phyloP scores from a whole-genome alignment of 2,329 filamentous ascomycete genomes.

The Sclerotinia nivalis region DNA sequence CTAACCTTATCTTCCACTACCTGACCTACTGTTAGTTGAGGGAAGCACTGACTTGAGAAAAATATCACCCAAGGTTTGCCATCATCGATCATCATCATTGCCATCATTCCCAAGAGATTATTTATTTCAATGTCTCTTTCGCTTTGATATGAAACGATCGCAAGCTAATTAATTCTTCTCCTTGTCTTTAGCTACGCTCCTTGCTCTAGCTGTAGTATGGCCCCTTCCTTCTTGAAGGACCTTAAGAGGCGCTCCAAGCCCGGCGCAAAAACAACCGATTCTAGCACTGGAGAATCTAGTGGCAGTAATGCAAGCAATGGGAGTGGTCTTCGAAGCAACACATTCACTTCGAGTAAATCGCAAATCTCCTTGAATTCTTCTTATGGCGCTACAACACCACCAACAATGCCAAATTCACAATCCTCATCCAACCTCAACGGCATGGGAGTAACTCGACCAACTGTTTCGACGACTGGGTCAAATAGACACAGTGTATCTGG shows the following conservation, averaged over 20 bases:
- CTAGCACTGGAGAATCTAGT: conserved; percentile 33
- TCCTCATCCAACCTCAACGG: conserved; percentile 64
- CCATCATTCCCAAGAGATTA: not conserved
- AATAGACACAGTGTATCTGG: conserved; percentile 66
- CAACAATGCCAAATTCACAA: conserved; percentile 43
- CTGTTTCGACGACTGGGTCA: conserved; percentile 40
- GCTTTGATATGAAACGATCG: not conserved
- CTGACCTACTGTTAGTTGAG: not conserved
- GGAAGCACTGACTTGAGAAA: not conserved
- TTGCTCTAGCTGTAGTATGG: conserved; percentile 46
- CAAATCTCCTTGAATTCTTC: conserved; percentile 54
- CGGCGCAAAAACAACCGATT: conserved; percentile 68
- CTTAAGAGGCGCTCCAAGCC: conserved; percentile 74
- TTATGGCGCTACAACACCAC: conserved; percentile 58
- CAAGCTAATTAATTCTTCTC: not conserved
- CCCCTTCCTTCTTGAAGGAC: conserved; percentile 70
- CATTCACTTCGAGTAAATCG: conserved; percentile 60
- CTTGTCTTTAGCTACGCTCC: not conserved
- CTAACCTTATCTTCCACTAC: not conserved
- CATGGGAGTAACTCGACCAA: conserved; percentile 53
- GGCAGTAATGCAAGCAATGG: conserved; percentile 46
- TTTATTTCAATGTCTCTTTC: conserved; percentile 6
- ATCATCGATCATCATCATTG: conserved; percentile 4
- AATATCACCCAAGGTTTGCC: conserved; percentile 2
- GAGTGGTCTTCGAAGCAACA: conserved; percentile 24